Conservation (phyloP, 2,329 filamentous ascomycete genomes). For the Penicillium italicum region DNA sequence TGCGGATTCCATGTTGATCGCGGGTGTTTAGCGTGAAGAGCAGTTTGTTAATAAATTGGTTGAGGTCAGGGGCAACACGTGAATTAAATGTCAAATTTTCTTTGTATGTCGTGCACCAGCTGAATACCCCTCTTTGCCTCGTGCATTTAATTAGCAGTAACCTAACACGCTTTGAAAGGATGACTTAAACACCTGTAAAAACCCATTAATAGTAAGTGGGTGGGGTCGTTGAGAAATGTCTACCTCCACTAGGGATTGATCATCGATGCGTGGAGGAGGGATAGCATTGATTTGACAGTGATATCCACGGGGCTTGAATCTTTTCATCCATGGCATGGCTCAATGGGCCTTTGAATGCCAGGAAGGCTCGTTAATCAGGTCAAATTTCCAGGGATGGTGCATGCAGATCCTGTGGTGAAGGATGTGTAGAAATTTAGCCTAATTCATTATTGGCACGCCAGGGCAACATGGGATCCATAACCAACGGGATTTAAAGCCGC, state of each 20-base stretch:
- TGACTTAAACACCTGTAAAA: not conserved
- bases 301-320: not conserved
- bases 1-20: conserved; percentile 1
- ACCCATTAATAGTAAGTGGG: not conserved
- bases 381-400: not conserved
- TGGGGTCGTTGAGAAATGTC: not conserved
- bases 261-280: not conserved
- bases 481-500: not conserved
- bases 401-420: not conserved
- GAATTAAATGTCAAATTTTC: too few species aligned
- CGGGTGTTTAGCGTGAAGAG: not conserved
- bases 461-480: too few species aligned
- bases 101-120: not conserved
- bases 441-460: not conserved
- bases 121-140: not conserved
- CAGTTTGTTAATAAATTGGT: too few species aligned
- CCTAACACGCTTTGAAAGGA: not conserved
- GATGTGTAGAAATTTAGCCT: not conserved
- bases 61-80: too few species aligned
- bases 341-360: not conserved
- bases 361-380: too few species aligned
- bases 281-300: not conserved
- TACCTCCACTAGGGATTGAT: not conserved
- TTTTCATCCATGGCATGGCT: not conserved
- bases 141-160: not conserved